Evolutionary conservation across 805 yeast genomes (phyloP).

Genomic region (Lipomyces japonicus): DNA sequence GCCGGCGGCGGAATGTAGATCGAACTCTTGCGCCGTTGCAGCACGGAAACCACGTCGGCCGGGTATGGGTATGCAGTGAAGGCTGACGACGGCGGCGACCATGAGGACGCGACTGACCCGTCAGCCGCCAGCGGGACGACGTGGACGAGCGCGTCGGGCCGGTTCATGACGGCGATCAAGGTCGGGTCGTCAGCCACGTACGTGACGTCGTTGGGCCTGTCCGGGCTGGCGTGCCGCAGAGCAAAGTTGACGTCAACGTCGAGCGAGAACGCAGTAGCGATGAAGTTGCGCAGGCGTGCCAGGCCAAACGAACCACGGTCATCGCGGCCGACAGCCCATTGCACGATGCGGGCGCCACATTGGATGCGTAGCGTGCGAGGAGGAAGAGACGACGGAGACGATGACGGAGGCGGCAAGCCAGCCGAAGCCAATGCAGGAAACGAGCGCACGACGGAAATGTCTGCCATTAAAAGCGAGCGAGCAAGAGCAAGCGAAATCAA

Average conservation of each 20-base stretch:
- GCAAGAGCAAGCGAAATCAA: too few relatives aligned
- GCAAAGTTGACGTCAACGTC: slow-evolving; percentile 5
- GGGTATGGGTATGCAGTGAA: too few relatives aligned
- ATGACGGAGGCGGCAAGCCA: too few relatives aligned
- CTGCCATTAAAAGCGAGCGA: too few relatives aligned
- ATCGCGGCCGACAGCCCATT: slow-evolving; percentile 21
- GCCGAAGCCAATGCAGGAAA: slow-evolving; percentile 2
- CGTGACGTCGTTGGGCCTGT: too few relatives aligned
- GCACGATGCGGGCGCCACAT: slow-evolving; percentile 14
- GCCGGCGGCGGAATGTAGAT: slow-evolving; percentile 24
- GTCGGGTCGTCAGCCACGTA: slow-evolving; percentile 11
- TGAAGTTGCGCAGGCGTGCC: slow-evolving; percentile 15
- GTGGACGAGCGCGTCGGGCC: slow-evolving; percentile 1
- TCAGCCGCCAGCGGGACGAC: too few relatives aligned
- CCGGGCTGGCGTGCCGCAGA: slow-evolving; percentile 6
- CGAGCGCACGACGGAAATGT: not conserved
- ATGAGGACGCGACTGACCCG: too few relatives aligned
- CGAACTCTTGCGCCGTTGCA: slow-evolving; percentile 10
- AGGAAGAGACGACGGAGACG: slow-evolving; percentile 2
- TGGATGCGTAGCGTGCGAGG: slow-evolving; percentile 14
- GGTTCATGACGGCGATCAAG: not conserved
- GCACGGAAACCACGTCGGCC: not conserved
- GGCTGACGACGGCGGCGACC: slow-evolving; percentile 2
- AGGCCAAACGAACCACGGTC: slow-evolving; percentile 4
- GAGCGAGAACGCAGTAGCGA: slow-evolving; percentile 23